phyloP scores from a whole-genome alignment of 352 stramenopile species.

The Phytophthora foliorum region DNA sequence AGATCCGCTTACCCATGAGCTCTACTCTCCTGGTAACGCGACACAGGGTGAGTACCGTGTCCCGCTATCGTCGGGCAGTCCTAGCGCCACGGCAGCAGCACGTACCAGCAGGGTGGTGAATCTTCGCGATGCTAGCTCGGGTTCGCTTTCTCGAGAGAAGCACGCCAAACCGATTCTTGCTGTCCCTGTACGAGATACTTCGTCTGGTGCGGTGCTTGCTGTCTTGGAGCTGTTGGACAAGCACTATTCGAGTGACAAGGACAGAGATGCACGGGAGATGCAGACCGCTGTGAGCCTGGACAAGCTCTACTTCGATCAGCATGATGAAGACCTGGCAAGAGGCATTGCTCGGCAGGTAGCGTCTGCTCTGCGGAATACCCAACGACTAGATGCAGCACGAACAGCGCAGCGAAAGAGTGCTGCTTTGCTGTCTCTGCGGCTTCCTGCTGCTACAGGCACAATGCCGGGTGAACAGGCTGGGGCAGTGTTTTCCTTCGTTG shows the following conservation, averaged over 20 bases:
- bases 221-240: conserved; percentile 80
- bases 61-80: conserved; percentile 47
- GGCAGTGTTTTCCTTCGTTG: conserved; percentile 39
- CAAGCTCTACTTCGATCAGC: conserved; percentile 77
- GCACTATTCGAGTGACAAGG: background rate
- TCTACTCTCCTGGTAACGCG: conserved; percentile 60
- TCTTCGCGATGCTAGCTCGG: conserved; percentile 70
- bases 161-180: conserved; percentile 65
- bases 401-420: conserved; percentile 71
- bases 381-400: conserved; percentile 66
- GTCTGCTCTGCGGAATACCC: conserved; percentile 76
- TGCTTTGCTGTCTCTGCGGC: conserved; percentile 57
- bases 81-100: conserved; percentile 70
- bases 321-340: conserved; percentile 72
- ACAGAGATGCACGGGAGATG: background rate
- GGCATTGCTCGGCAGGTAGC: conserved; percentile 76
- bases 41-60: conserved; percentile 61
- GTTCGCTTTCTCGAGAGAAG: conserved; percentile 32
- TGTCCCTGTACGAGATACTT: conserved; percentile 83
- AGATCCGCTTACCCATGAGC: conserved; percentile 64
- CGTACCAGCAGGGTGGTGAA: conserved; percentile 80
- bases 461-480: conserved; percentile 45
- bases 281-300: conserved; percentile 24
- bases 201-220: conserved; percentile 64
- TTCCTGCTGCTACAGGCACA: conserved; percentile 39